Base-by-base conservation (phyloP, 495 filamentous ascomycete species). In the Penicilliopsis zonata region DNA sequence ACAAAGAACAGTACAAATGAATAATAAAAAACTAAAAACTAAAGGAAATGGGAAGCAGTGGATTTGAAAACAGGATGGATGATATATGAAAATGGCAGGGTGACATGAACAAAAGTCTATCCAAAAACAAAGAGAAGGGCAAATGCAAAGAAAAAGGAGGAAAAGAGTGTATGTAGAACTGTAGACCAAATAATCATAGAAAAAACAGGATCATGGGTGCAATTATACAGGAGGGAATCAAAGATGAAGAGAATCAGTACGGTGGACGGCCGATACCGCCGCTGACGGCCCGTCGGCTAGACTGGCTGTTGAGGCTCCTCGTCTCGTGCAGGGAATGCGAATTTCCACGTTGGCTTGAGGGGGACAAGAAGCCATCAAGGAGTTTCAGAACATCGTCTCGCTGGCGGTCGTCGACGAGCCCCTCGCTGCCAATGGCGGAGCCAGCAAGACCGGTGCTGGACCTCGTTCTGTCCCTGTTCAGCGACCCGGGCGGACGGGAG, bases 191-290 rank as follows among this genome's bases (percentile, higher is more conserved):
- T 27, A 19, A 2, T n/a, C n/a, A 24, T 8, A 4, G 1, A 25
- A n/a, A 25, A 28, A 18, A 24, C 18, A 18, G 19, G 22, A 33
- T 12, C 5, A 37, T 20, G 19, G 16, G 12, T 12, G 18, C 3
- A 20, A 28, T 17, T 5, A 23, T 24, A 31, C 13, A 37, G 13
- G 30, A 17, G 24, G 12, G 27, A 36, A 28, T 31, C 19, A 27
- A 40, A 33, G 35, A 43, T 37, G 41, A 35, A 40, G 17, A 13
- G 17, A 34, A 31, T 45, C 43, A 66, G 37, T 66, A 66, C 2
- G 62, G 62, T 15, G 62, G 62, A 10, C 58, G 54, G 30, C 62
- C 60, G 24, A 66, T 49, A 17, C 55, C 55, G 20, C 44, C 41
- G 20, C 50, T 55, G 22, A 41, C 38, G 25, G 42, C 44, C 13